Conservation (phyloP, 164 flowering plant species). For the Pachysandra terminalis region DNA sequence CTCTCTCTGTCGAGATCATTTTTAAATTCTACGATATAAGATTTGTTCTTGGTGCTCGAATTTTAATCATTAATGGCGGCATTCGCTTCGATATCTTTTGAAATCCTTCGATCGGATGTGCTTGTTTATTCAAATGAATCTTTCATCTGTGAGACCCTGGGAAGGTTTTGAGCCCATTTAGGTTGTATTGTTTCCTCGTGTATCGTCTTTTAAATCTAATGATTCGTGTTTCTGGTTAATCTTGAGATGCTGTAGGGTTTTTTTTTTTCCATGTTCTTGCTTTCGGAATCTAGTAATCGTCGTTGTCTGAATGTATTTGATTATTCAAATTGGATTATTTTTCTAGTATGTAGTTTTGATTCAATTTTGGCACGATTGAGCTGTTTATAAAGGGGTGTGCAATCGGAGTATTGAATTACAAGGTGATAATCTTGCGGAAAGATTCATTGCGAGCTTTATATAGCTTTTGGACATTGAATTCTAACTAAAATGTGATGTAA, state of each 20-base stretch:
- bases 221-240: not conserved
- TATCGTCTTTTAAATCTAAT: not conserved
- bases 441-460: not conserved
- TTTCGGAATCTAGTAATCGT: not conserved
- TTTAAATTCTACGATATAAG: no score
- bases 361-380: not conserved
- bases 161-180: constrained; percentile 2
- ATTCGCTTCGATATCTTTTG: no score
- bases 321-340: not conserved
- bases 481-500: no score
- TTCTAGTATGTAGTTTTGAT: not conserved
- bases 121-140: no score
- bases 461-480: no score
- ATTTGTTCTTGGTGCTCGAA: no score
- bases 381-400: not conserved
- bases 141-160: no score
- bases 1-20: no score
- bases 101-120: no score
- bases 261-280: not conserved
- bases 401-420: not conserved
- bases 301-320: no score
- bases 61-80: no score
- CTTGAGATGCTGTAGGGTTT: constrained; percentile 15
- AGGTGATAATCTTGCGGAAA: not conserved
- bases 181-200: constrained; percentile 1